These are phyloP conservation scores for Cladosporium sp. DNA, from an alignment of 2,329 filamentous ascomycete species.

Conservation along the genomic window DNA sequence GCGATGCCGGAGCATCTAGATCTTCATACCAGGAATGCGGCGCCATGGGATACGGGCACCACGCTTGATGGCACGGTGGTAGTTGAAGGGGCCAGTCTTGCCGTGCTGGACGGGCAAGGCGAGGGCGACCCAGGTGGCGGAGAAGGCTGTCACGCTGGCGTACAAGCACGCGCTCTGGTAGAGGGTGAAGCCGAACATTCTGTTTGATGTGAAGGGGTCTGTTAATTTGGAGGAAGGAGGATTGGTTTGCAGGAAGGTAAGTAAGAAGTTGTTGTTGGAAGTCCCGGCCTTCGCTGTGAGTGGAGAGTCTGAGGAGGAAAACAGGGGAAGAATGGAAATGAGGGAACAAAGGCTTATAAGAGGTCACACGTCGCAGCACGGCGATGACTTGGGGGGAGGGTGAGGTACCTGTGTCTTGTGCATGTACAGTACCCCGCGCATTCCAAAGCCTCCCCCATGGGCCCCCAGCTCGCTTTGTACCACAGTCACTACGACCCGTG, in stretches of 20 bases:
- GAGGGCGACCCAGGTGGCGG: constrained; percentile 27
- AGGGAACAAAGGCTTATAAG: constrained; percentile 7
- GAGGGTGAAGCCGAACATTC: constrained; percentile 18
- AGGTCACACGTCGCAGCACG: neutral
- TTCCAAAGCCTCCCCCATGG: neutral
- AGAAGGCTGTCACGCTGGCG: constrained; percentile 28
- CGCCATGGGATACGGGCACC: constrained; percentile 28
- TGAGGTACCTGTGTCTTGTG: neutral
- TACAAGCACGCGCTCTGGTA: constrained; percentile 28
- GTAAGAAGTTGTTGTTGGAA: neutral
- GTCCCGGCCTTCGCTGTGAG: constrained; percentile 12
- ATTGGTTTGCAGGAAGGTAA: neutral
- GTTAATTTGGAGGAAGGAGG: neutral
- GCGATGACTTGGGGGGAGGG: neutral
- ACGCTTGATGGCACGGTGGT: constrained; percentile 26
- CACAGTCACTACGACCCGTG: neutral
- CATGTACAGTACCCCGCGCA: neutral
- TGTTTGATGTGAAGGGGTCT: neutral
- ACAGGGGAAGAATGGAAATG: constrained; percentile 2
- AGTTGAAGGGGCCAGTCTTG: constrained; percentile 31
- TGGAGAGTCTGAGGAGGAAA: constrained; percentile 4
- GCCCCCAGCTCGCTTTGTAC: neutral
- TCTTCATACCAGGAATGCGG: constrained; percentile 24
- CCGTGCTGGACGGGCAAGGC: constrained; percentile 28
- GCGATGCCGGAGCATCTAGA: constrained; percentile 7